phyloP scores from a whole-genome alignment of 1,284 basidiomycete genomes.

The Leccinum griseonigrum region DNA sequence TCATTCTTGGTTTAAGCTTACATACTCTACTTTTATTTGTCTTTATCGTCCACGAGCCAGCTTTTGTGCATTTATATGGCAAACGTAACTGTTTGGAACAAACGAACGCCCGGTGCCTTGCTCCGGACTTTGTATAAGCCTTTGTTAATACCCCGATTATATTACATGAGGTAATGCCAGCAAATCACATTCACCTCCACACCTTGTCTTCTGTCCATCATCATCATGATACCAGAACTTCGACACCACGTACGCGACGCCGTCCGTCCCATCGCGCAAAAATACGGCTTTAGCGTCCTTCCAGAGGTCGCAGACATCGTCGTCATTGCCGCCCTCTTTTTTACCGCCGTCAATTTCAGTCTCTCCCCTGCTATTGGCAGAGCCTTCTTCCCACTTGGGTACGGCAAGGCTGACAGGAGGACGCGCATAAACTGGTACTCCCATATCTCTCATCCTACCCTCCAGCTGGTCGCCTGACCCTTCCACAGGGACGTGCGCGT shows the following conservation, averaged over 20 bases:
- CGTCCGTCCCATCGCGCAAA: constrained; percentile 22
- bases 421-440: constrained; percentile 55
- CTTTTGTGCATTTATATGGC: constrained; percentile 24
- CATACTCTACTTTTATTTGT: constrained; percentile 32
- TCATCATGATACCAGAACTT: constrained; percentile 31
- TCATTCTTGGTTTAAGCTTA: constrained; percentile 26
- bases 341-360: constrained; percentile 48
- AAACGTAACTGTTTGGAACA: constrained; percentile 31
- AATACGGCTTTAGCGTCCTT: constrained; percentile 37
- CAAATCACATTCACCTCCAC: neutral
- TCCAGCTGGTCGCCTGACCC: constrained; percentile 3
- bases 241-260: constrained; percentile 29
- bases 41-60: constrained; percentile 29
- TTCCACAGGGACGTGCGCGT: constrained; percentile 49
- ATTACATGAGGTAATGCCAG: constrained; percentile 19
- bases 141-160: constrained; percentile 12
- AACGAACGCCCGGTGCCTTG: neutral
- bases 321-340: constrained; percentile 52
- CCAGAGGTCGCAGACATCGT: constrained; percentile 67
- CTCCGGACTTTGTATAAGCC: neutral
- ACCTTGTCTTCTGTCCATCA: constrained; percentile 6
- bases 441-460: neutral
- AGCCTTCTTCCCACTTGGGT: constrained; percentile 41
- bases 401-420: constrained; percentile 40
- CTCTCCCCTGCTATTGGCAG: constrained; percentile 48